Percentiles rank a stretch among this genome's conserved stretches.
phyloP scores from a whole-genome alignment of 176 grass and related monocot species.

The Aegilops umbellulata region DNA sequence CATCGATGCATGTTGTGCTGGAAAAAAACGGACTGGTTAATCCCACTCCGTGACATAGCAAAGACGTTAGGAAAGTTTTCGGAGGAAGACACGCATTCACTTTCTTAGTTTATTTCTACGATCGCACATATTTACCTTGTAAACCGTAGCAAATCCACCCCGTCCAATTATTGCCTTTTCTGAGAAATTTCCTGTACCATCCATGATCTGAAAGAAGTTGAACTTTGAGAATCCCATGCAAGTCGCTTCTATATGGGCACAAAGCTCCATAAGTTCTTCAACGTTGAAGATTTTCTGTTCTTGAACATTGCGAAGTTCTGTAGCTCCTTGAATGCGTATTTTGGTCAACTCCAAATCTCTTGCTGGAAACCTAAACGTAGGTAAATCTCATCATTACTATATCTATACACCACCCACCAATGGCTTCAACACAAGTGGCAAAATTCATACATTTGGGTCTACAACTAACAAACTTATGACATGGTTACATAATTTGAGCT shows the following conservation, averaged over 20 bases:
- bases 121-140: constrained; percentile 18
- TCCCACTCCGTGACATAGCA: too few relatives aligned
- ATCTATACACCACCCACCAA: background rate
- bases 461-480: background rate
- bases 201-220: background rate
- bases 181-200: constrained; percentile 25
- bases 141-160: constrained; percentile 33
- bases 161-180: background rate
- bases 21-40: too few relatives aligned
- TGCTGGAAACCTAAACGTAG: background rate
- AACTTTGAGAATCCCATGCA: constrained; percentile 28
- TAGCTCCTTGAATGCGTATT: background rate
- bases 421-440: background rate
- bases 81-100: background rate
- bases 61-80: too few relatives aligned
- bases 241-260: background rate
- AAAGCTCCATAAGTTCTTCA: constrained; percentile 2
- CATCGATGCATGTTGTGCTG: too few relatives aligned
- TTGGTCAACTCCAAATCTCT: background rate
- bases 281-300: constrained; percentile 16
- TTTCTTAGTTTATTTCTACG: background rate
- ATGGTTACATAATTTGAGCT: background rate
- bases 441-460: background rate
- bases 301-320: background rate
- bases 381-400: background rate